These are phyloP conservation scores for Solanum paucissectum DNA, from an alignment of 257 asterid genomes.

Conservation along the genomic window DNA sequence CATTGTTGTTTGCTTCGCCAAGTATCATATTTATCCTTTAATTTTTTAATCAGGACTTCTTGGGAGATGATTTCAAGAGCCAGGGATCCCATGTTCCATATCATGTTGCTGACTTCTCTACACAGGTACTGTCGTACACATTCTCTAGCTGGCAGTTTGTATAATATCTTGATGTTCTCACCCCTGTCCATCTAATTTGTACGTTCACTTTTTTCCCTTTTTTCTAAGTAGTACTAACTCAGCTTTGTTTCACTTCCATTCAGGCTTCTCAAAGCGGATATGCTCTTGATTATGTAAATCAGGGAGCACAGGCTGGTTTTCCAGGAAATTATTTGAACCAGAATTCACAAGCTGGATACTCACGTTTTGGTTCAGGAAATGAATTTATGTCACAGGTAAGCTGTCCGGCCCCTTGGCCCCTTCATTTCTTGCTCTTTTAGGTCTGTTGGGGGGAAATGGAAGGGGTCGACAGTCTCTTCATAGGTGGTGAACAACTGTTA, in stretches of 20 bases:
- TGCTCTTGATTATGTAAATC: conserved; percentile 68
- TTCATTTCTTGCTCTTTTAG: background rate
- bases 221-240: background rate
- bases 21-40: background rate
- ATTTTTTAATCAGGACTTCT: conserved; percentile 59
- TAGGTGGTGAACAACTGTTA: background rate
- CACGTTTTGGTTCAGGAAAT: conserved; percentile 80
- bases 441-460: background rate
- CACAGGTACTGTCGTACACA: conserved; percentile 45
- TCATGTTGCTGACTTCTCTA: conserved; percentile 71
- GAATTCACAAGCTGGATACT: conserved; percentile 84
- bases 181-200: background rate
- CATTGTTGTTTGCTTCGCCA: background rate
- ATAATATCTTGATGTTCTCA: background rate
- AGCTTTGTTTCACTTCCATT: background rate
- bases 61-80: conserved; percentile 92
- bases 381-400: conserved; percentile 98
- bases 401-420: background rate
- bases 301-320: conserved; percentile 84
- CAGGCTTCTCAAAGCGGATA: conserved; percentile 94
- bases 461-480: background rate
- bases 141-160: background rate
- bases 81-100: conserved; percentile 97
- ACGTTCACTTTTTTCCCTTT: background rate
- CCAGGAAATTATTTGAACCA: conserved; percentile 81